Conservation (phyloP, 441 rosid genomes). For the Gossypium schwendimanii region DNA sequence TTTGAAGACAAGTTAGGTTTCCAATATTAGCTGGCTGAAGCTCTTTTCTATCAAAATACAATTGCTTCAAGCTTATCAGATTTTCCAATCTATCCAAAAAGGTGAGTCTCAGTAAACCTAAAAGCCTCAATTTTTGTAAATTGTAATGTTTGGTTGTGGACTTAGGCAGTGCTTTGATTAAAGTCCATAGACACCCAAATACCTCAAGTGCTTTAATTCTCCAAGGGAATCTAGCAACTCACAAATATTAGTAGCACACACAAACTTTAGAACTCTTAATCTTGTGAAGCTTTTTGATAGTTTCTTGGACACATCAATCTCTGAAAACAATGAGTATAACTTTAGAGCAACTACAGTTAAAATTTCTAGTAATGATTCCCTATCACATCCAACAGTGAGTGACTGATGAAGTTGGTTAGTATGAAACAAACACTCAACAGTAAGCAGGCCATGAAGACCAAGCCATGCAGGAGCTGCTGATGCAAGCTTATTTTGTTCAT, state of each 20-base stretch:
- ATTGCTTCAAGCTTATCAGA: conserved; percentile 19
- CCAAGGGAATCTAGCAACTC: conserved; percentile 8
- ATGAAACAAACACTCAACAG: no score
- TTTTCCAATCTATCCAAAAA: conserved; percentile 10
- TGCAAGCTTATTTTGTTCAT: no score
- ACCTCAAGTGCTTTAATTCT: conserved; percentile 10
- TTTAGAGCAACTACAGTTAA: no score
- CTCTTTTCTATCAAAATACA: conserved; percentile 3
- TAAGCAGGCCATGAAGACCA: no score
- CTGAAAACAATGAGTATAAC: no score
- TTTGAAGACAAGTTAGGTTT: conserved; percentile 4
- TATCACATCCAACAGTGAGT: background rate
- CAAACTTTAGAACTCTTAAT: conserved; percentile 13
- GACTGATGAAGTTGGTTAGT: background rate
- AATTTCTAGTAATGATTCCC: no score
- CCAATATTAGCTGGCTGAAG: background rate
- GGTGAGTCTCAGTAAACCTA: background rate
- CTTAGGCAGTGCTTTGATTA: background rate
- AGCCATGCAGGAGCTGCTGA: no score
- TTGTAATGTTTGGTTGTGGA: conserved; percentile 19
- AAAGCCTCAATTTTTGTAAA: conserved; percentile 15
- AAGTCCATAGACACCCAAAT: conserved; percentile 11
- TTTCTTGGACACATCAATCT: background rate
- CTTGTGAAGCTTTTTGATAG: conserved; percentile 3
- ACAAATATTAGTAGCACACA: background rate